Evolutionary conservation across 768 basidiomycete species (phyloP).

Genomic region (Rhodosporidiobolus sp.): DNA sequence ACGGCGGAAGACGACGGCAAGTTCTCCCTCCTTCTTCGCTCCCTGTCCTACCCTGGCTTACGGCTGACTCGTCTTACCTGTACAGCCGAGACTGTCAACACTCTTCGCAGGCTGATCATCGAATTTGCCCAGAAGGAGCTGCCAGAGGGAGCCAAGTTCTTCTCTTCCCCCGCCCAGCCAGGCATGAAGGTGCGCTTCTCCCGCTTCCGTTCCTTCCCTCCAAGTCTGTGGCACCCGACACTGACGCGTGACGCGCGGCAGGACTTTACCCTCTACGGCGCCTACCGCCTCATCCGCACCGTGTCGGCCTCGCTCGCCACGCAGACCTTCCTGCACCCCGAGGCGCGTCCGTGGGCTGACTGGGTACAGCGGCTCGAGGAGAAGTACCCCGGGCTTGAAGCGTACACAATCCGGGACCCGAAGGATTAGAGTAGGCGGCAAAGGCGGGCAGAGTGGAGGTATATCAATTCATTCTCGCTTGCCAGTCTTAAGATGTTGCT

Average conservation of each 20-base stretch:
- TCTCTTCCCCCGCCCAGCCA: not conserved
- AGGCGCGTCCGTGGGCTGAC: not conserved
- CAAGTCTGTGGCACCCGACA: too few relatives aligned
- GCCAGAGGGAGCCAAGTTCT: not conserved
- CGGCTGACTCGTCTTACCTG: not conserved
- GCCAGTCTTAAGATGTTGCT: too few relatives aligned
- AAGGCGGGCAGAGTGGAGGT: too few relatives aligned
- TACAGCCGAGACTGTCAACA: not conserved
- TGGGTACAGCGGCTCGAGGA: conserved; percentile 4
- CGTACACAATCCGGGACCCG: conserved; percentile 1
- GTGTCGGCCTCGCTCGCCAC: conserved; percentile 2
- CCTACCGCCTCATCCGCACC: conserved; percentile 5
- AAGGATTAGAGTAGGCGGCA: too few relatives aligned
- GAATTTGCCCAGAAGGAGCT: not conserved
- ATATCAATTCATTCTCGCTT: too few relatives aligned
- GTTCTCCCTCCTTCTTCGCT: too few relatives aligned
- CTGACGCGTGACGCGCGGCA: not conserved
- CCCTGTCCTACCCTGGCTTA: not conserved
- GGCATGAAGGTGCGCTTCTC: not conserved
- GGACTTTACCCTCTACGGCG: conserved; percentile 12
- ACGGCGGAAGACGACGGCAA: not conserved
- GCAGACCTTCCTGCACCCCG: not conserved
- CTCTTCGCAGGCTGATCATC: not conserved
- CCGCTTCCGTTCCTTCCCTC: not conserved
- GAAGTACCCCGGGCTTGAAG: conserved; percentile 5